Evolutionary conservation across 768 basidiomycete species (phyloP).

Genomic region (Boletus fagicola): DNA sequence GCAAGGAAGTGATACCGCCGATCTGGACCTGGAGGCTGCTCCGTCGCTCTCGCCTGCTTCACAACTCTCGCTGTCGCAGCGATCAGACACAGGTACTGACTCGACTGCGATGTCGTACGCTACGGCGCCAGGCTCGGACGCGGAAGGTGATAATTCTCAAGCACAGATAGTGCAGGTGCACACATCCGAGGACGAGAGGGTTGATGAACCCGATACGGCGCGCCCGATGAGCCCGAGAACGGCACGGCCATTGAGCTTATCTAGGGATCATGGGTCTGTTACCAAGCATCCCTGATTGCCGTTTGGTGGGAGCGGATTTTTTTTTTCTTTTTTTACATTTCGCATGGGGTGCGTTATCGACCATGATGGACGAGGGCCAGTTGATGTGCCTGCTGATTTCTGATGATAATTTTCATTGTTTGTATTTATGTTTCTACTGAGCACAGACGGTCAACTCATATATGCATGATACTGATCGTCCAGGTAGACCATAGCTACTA

Average conservation of each 20-base stretch:
- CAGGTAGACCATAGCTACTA: not conserved
- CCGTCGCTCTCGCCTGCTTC: not conserved
- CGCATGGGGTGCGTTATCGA: not conserved
- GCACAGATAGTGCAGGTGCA: not conserved
- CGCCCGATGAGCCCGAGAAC: slow-evolving; percentile 17
- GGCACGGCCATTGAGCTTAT: slow-evolving; percentile 13
- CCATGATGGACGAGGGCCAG: not conserved
- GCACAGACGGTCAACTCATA: not conserved
- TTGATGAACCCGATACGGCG: slow-evolving; percentile 13
- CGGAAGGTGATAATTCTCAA: not conserved
- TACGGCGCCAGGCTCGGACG: slow-evolving; percentile 6
- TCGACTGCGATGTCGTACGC: slow-evolving; percentile 18
- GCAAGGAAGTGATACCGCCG: not conserved
- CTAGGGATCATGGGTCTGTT: not conserved
- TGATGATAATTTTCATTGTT: not conserved
- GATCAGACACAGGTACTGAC: not conserved
- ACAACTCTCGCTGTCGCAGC: slow-evolving; percentile 1
- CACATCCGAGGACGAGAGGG: not conserved
- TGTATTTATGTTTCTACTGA: not conserved
- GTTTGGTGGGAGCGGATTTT: not conserved
- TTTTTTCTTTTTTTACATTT: not conserved
- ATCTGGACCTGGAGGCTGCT: not conserved
- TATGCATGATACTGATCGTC: not conserved
- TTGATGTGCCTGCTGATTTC: not conserved
- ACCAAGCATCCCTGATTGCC: not conserved